Conservation (phyloP, 148 eudicot species). For the Silene latifolia region DNA sequence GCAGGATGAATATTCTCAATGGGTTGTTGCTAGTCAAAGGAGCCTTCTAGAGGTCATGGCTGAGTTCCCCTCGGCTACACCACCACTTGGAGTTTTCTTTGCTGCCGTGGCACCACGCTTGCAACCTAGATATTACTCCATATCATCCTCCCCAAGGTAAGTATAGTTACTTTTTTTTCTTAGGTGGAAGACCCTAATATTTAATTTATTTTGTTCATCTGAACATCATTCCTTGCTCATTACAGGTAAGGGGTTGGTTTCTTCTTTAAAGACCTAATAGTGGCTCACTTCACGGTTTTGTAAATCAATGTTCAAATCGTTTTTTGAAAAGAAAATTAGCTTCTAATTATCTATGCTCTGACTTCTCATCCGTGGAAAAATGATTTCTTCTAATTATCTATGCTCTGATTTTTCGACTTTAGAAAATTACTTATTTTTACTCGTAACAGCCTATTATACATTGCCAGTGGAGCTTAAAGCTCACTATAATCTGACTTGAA, state of each 20-base stretch:
- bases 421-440: neutral
- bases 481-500: neutral
- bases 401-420: neutral
- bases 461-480: neutral
- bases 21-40: slow-evolving; percentile 82
- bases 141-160: slow-evolving; percentile 88
- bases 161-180: neutral
- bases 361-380: neutral
- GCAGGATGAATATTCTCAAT: slow-evolving; percentile 91
- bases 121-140: slow-evolving; percentile 94
- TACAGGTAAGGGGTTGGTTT: too few relatives aligned
- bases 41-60: slow-evolving; percentile 95
- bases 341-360: neutral
- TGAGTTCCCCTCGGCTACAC: slow-evolving; percentile 88
- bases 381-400: neutral
- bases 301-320: too few relatives aligned
- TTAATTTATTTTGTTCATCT: neutral
- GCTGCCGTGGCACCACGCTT: slow-evolving; percentile 88
- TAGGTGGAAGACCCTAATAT: neutral
- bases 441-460: neutral
- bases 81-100: slow-evolving; percentile 98
- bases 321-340: neutral
- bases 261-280: neutral
- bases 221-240: neutral
- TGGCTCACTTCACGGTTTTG: neutral